A percentile compares a stretch with the other conserved stretches of the same genome.
Conservation (phyloP, 75 land plant genomes). For the Cupressus sempervirens region DNA sequence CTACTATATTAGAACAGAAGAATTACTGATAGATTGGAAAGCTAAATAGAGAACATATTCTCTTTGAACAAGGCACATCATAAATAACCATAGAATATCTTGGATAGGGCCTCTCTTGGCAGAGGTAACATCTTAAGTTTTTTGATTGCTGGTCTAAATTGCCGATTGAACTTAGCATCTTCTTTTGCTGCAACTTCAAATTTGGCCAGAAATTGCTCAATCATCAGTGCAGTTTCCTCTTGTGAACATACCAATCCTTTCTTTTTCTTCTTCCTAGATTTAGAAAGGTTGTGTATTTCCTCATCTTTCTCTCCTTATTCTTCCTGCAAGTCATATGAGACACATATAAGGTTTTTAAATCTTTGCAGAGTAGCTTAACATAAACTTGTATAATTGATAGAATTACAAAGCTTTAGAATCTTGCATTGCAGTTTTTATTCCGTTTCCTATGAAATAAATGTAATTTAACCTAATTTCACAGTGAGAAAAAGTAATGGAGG, state of each 20-base stretch:
- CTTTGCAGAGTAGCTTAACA: background rate
- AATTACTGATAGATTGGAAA: background rate
- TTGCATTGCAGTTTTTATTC: background rate
- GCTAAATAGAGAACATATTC: background rate
- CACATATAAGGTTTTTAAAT: background rate
- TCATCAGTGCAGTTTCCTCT: slow-evolving; percentile 76
- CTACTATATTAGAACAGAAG: background rate
- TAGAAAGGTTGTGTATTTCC: slow-evolving; percentile 33
- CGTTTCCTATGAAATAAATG: background rate
- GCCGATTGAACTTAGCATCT: slow-evolving; percentile 82
- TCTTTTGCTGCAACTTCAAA: slow-evolving; percentile 95
- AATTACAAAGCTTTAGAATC: background rate
- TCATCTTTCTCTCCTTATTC: slow-evolving; percentile 91
- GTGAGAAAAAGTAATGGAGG: background rate
- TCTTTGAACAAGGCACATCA: background rate
- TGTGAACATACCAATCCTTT: slow-evolving; percentile 74
- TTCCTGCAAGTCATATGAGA: slow-evolving; percentile 41
- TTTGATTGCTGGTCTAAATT: slow-evolving; percentile 82
- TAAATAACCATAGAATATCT: slow-evolving; percentile 5
- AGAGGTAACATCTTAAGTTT: slow-evolving; percentile 82
- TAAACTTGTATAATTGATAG: background rate
- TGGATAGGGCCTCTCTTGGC: slow-evolving; percentile 59
- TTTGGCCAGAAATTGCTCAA: slow-evolving; percentile 85
- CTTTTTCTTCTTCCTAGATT: slow-evolving; percentile 70
- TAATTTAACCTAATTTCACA: no score